Evolutionary conservation across 805 yeast species (phyloP), one percentile per base, ranked within the genome.

Genomic region (Teunomyces barrocoloradensis): DNA sequence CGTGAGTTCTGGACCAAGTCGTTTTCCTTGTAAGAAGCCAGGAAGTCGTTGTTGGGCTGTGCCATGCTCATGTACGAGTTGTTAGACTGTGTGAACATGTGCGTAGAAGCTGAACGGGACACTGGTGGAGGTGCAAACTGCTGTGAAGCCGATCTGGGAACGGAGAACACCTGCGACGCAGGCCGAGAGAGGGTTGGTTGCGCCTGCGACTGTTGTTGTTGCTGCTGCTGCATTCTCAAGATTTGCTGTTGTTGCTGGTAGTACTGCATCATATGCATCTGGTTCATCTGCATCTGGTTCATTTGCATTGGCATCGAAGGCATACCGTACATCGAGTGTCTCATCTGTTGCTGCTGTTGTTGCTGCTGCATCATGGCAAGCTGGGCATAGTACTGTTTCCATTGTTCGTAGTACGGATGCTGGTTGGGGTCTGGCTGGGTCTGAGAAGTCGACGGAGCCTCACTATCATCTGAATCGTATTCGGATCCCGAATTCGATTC

Each of bases 341-440:
- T 43, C 27, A 12, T 51, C 43, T 49, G 53, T 54, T 49, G 53
- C 54, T 53, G 52, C 12, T 53, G 56, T 52, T 49, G 48, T 45
- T 53, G 57, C 18, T 47, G 59, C 45, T 55, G 53, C 38, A 55
- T 52, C 47, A 52, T 55, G 29, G 54, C 48, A 42, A 66, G 47
- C 2, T 56, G 48, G 35, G 63, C 62, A 48, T 69, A 70, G 53
- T 70, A 71, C 43, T 62, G 66, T 39, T 62, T 64, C 74, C 74
- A 70, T 49, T 69, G 73, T 32, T 60, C 61, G 44, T 66, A 64
- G 47, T 65, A 64, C 6, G 70, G 69, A 46, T 66, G 69, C 30
- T 52, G 58, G 18, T 46, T 48, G 20, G 52, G 37, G 42, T 40
- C 48, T 9, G 51, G 43, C 18, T 36, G 39, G 27, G 45, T 17